Evolutionary conservation across 2,329 filamentous ascomycete species (phyloP).

Genomic region (Xylariaceae sp.): DNA sequence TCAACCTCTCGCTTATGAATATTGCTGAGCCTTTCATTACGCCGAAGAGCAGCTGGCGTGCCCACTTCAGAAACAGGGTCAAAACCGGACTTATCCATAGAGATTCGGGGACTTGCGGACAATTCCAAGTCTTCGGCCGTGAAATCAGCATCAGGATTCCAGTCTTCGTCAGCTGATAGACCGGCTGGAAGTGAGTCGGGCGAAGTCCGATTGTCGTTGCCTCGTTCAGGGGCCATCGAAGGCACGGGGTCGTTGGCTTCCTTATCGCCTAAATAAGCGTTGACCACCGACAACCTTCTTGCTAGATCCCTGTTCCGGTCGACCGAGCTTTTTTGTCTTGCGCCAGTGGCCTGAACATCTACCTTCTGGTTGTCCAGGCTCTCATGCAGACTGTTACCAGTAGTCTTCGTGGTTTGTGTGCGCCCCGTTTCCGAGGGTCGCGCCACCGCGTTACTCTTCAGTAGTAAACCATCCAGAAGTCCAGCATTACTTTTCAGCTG

Average conservation of each 20-base stretch:
- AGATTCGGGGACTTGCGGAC: constrained; percentile 52
- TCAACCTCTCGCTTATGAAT: constrained; percentile 35
- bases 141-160: constrained; percentile 54
- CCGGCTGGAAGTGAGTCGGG: constrained; percentile 16
- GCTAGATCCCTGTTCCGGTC: background rate
- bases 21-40: constrained; percentile 34
- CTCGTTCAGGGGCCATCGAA: constrained; percentile 26
- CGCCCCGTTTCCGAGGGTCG: constrained; percentile 36
- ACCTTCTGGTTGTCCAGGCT: constrained; percentile 24
- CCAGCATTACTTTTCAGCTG: constrained; percentile 23
- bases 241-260: constrained; percentile 22
- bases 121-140: constrained; percentile 51
- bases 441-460: constrained; percentile 31
- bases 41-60: constrained; percentile 26
- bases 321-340: constrained; percentile 12
- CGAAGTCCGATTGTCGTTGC: constrained; percentile 23
- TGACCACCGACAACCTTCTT: background rate
- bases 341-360: constrained; percentile 17
- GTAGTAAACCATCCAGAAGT: constrained; percentile 34
- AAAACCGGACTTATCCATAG: constrained; percentile 30
- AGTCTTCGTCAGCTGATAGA: constrained; percentile 47
- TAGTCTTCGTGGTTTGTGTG: constrained; percentile 33
- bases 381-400: constrained; percentile 32
- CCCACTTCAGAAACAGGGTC: constrained; percentile 7
- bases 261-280: background rate